phyloP scores from a whole-genome alignment of 2,329 filamentous ascomycete genomes.

The Fusarium torreyae region DNA sequence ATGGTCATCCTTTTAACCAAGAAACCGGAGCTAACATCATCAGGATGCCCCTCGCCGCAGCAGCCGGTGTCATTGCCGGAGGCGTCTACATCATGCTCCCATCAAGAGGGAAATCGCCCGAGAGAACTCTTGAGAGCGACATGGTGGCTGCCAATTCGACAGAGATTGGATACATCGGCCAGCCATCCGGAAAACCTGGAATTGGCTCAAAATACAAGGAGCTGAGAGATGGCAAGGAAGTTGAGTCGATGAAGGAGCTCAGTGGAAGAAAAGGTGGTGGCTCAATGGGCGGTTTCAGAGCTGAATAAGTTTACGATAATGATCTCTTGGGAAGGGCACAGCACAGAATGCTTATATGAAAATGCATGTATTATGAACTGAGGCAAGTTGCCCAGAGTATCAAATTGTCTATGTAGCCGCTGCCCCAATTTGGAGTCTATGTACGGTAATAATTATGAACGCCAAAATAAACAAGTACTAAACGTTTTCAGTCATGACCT shows the following conservation, averaged over 20 bases:
- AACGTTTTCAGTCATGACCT: background rate
- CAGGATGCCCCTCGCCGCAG: conserved; percentile 53
- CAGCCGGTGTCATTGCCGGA: conserved; percentile 46
- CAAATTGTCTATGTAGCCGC: conserved; percentile 34
- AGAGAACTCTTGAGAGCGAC: conserved; percentile 28
- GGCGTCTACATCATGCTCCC: conserved; percentile 51
- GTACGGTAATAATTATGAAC: conserved; percentile 19
- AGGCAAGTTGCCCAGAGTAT: conserved; percentile 30
- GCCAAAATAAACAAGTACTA: background rate
- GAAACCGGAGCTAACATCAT: background rate
- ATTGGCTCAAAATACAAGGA: conserved; percentile 41
- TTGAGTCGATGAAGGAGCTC: conserved; percentile 49
- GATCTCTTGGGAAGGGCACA: background rate
- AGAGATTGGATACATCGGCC: conserved; percentile 28
- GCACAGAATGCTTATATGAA: background rate
- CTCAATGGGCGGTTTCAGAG: conserved; percentile 51
- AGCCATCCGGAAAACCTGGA: conserved; percentile 15
- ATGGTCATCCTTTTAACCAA: background rate
- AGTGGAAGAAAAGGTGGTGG: conserved; percentile 51
- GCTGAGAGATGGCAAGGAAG: conserved; percentile 35
- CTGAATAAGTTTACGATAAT: conserved; percentile 43
- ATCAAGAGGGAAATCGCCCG: conserved; percentile 20
- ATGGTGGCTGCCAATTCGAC: conserved; percentile 31
- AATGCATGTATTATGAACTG: conserved; percentile 8
- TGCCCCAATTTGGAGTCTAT: conserved; percentile 7